Percentiles rank a stretch among this genome's conserved stretches.
Evolutionary conservation across 2,329 filamentous ascomycete genomes (phyloP).

Genomic region (Plectosphaerella plurivora): DNA sequence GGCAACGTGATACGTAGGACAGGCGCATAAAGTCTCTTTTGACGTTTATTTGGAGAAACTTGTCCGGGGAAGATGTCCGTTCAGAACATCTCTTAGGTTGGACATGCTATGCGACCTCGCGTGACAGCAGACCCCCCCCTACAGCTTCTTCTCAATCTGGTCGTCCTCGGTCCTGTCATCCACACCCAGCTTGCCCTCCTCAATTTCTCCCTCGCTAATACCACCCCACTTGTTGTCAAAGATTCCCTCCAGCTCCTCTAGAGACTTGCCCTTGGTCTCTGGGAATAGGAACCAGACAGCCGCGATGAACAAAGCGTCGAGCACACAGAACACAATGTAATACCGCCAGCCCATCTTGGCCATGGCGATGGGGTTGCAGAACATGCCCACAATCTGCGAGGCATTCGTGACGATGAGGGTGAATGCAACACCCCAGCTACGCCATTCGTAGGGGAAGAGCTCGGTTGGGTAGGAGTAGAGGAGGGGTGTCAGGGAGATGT

Average conservation of each 20-base stretch:
- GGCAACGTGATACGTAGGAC: no score
- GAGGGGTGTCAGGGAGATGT: constrained; percentile 41
- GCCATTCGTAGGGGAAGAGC: constrained; percentile 26
- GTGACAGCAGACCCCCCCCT: no score
- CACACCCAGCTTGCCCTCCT: constrained; percentile 10
- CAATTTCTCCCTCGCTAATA: constrained; percentile 13
- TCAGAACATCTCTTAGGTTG: no score
- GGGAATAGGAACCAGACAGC: constrained; percentile 53
- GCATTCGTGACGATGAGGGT: background rate
- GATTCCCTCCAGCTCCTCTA: constrained; percentile 48
- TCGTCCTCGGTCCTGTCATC: constrained; percentile 12
- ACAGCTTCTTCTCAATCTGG: no score
- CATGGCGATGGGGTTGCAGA: constrained; percentile 28
- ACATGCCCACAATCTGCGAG: background rate
- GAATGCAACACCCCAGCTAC: background rate
- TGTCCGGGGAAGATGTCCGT: no score
- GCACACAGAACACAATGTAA: constrained; percentile 43
- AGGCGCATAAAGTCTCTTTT: no score
- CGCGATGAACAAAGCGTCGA: constrained; percentile 43
- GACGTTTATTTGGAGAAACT: no score
- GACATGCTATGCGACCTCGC: no score
- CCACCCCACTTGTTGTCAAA: constrained; percentile 33
- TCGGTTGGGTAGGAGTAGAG: constrained; percentile 38
- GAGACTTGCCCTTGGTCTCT: constrained; percentile 50
- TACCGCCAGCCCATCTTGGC: constrained; percentile 31